Conservation (phyloP, 352 stramenopile genomes). For the Pythium dissotocum region DNA sequence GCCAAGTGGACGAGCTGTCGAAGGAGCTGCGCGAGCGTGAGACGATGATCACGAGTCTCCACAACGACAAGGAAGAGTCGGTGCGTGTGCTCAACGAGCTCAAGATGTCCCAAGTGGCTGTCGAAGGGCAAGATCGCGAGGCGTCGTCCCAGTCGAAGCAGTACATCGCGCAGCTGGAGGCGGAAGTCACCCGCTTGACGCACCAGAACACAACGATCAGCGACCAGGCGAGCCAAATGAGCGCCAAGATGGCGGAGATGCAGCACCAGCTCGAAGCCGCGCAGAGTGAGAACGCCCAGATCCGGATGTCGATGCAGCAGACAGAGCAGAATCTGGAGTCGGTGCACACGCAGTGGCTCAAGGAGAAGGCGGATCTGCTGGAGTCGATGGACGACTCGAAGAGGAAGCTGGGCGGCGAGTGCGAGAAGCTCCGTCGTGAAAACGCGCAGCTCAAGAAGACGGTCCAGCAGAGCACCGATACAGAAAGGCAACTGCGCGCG, state of each 20-base stretch:
- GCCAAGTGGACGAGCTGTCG: slow-evolving; percentile 54
- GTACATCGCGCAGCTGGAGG: slow-evolving; percentile 29
- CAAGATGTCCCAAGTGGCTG: slow-evolving; percentile 33
- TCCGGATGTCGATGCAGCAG: slow-evolving; percentile 46
- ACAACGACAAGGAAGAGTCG: slow-evolving; percentile 50
- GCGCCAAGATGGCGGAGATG: slow-evolving; percentile 37
- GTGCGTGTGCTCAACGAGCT: slow-evolving; percentile 45
- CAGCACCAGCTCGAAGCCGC: slow-evolving; percentile 47
- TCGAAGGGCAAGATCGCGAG: slow-evolving; percentile 7
- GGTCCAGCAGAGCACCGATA: slow-evolving; percentile 29
- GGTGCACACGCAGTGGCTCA: slow-evolving; percentile 57
- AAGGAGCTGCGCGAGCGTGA: slow-evolving; percentile 60
- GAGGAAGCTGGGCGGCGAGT: slow-evolving; percentile 33
- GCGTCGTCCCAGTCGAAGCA: slow-evolving; percentile 11
- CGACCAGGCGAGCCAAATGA: slow-evolving; percentile 27
- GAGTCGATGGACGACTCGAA: slow-evolving; percentile 43
- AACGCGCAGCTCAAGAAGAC: slow-evolving; percentile 41
- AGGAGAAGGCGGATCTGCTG: slow-evolving; percentile 59
- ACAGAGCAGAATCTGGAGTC: slow-evolving; percentile 54
- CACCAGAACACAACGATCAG: slow-evolving; percentile 33
- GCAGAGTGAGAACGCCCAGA: slow-evolving; percentile 39
- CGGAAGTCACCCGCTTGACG: slow-evolving; percentile 35
- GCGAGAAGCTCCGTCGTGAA: slow-evolving; percentile 43
- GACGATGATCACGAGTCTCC: slow-evolving; percentile 54
- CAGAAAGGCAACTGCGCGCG: slow-evolving; percentile 36